Percentiles rank a stretch among this genome's conserved stretches.
phyloP scores from a whole-genome alignment of 805 yeast species.

The Lachancea cidri region DNA sequence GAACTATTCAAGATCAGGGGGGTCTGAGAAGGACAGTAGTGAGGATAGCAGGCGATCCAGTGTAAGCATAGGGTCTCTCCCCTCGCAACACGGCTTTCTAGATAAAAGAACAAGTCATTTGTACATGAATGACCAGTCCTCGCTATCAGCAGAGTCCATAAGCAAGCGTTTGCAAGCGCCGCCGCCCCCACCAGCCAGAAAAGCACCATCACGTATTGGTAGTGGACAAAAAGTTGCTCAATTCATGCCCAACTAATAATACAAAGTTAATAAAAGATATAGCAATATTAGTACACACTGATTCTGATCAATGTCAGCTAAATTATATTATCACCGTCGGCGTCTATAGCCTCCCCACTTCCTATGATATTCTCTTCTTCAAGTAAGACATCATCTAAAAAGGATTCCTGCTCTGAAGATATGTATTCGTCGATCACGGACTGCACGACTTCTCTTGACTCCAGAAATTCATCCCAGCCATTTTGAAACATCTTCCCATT shows the following conservation, averaged over 20 bases:
- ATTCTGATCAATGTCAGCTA: neutral
- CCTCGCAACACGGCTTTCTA: constrained; percentile 1
- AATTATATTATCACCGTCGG: constrained; percentile 27
- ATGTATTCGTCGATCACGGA: constrained; percentile 74
- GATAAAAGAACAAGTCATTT: constrained; percentile 9
- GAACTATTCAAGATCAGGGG: constrained; percentile 1
- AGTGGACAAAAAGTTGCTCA: constrained; percentile 12
- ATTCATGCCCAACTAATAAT: constrained; percentile 2
- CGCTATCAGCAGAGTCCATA: constrained; percentile 34
- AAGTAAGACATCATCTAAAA: constrained; percentile 34
- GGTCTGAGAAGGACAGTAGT: constrained; percentile 3
- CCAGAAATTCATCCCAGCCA: constrained; percentile 63
- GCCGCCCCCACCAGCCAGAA: constrained; percentile 37
- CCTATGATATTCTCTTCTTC: constrained; percentile 36
- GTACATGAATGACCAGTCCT: constrained; percentile 12
- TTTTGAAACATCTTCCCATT: constrained; percentile 37
- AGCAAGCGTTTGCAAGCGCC: constrained; percentile 31
- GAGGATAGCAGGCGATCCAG: constrained; percentile 23
- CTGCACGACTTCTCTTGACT: constrained; percentile 69
- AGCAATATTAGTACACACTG: neutral
- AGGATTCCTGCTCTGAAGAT: constrained; percentile 54
- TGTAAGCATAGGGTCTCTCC: constrained; percentile 12
- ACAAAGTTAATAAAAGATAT: neutral
- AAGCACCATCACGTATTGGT: constrained; percentile 9
- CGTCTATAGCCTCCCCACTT: constrained; percentile 21